Conservation (phyloP, 345 rosid species). For the Eucalyptus cloeziana region DNA sequence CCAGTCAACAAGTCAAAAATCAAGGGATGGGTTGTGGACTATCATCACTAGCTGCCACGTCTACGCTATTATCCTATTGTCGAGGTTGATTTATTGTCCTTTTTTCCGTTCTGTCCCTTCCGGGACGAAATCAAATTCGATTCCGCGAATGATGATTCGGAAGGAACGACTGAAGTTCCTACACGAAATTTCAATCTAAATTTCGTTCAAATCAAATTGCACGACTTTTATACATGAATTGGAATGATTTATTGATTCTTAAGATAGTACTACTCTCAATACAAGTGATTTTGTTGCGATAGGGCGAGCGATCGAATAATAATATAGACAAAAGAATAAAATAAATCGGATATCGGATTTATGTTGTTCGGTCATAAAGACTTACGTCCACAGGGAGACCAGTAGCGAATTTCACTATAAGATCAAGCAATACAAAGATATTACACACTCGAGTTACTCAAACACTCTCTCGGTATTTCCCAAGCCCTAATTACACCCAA, state of each 20-base stretch:
- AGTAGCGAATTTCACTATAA: no score
- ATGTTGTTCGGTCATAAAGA: no score
- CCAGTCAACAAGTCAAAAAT: neutral
- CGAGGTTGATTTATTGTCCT: neutral
- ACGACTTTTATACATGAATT: neutral
- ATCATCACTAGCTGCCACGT: neutral
- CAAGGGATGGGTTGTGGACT: neutral
- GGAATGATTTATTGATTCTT: accelerated
- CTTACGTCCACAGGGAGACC: no score
- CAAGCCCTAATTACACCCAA: no score
- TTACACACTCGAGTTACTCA: no score
- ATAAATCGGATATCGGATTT: no score
- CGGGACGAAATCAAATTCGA: neutral
- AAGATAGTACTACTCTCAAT: accelerated
- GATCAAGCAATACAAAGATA: no score
- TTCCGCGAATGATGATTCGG: neutral
- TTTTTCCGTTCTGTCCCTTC: neutral
- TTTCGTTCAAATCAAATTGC: neutral
- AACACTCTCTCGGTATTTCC: no score
- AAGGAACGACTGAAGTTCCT: neutral
- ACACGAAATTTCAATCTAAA: neutral
- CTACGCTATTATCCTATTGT: neutral
- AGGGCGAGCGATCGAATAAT: no score
- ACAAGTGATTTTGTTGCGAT: no score
- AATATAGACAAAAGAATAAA: no score